phyloP scores from a whole-genome alignment of 352 stramenopile species.

The Aphanomyces astaci region DNA sequence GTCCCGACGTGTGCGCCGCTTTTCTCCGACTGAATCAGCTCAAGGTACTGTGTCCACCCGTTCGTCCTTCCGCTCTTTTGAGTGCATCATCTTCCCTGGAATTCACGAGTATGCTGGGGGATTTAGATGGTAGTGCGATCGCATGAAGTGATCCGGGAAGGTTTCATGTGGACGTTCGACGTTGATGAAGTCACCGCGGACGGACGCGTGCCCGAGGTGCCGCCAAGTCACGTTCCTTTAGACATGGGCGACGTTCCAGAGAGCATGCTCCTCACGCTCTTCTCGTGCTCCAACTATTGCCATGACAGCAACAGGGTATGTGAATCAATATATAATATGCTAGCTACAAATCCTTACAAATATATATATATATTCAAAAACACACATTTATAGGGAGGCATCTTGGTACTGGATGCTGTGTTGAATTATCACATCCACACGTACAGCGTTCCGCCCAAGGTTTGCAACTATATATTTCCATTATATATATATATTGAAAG shows the following conservation, averaged over 20 bases:
- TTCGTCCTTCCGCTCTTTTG: too few species aligned
- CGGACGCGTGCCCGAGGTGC: background rate
- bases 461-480: too few species aligned
- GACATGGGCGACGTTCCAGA: background rate
- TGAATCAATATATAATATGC: too few species aligned
- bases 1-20: background rate
- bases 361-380: too few species aligned
- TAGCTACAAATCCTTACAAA: too few species aligned
- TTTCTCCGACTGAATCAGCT: constrained; percentile 1
- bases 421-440: background rate
- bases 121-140: constrained; percentile 22
- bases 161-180: constrained; percentile 13
- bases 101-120: background rate
- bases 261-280: constrained; percentile 24
- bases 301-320: constrained; percentile 12
- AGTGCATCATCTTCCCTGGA: background rate
- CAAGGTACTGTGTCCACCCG: too few species aligned
- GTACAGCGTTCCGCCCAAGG: background rate
- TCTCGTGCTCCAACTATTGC: constrained; percentile 26
- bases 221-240: background rate
- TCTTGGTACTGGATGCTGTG: background rate
- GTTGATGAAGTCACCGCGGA: background rate
- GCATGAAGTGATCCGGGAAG: constrained; percentile 19
- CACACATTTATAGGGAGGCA: background rate
- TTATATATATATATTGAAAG: too few species aligned